A percentile compares a stretch with the other conserved stretches of the same genome.
phyloP scores from a whole-genome alignment of 129 eudicot genomes.

The Flaveria bidentis region DNA sequence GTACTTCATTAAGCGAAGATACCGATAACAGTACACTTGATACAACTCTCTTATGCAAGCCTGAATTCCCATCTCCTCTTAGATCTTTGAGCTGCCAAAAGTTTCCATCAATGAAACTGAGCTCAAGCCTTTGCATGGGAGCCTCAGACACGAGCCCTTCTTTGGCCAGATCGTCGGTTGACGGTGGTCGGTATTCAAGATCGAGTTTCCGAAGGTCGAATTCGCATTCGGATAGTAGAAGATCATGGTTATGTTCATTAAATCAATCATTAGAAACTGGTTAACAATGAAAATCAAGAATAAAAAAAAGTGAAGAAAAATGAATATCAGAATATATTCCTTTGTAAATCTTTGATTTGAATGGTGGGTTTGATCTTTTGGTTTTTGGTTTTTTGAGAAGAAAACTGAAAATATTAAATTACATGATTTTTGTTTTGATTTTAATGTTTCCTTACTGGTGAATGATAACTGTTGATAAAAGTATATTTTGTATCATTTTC shows the following conservation, averaged over 20 bases:
- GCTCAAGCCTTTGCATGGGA: constrained; percentile 71
- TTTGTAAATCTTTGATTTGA: constrained; percentile 19
- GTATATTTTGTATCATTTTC: neutral
- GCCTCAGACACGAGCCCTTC: constrained; percentile 52
- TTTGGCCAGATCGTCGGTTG: constrained; percentile 36
- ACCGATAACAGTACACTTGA: constrained; percentile 31
- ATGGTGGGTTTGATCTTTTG: constrained; percentile 33
- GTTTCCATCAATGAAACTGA: constrained; percentile 63
- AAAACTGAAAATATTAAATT: neutral
- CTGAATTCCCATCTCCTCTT: constrained; percentile 50
- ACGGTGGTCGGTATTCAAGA: constrained; percentile 40
- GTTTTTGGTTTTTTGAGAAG: constrained; percentile 25
- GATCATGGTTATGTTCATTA: constrained; percentile 79
- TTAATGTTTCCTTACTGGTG: constrained; percentile 10
- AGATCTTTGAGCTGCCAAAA: constrained; percentile 77
- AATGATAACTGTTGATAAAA: neutral
- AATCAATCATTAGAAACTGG: constrained; percentile 63
- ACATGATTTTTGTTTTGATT: neutral
- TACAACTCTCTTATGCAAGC: constrained; percentile 66
- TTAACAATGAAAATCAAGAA: constrained; percentile 30
- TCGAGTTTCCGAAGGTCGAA: constrained; percentile 63
- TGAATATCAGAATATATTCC: constrained; percentile 9
- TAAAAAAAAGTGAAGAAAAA: neutral
- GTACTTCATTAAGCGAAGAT: constrained; percentile 47
- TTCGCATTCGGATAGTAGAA: constrained; percentile 59